Base-by-base conservation (phyloP, 1,284 basidiomycete genomes). In the Cryptococcus deneoformans region DNA sequence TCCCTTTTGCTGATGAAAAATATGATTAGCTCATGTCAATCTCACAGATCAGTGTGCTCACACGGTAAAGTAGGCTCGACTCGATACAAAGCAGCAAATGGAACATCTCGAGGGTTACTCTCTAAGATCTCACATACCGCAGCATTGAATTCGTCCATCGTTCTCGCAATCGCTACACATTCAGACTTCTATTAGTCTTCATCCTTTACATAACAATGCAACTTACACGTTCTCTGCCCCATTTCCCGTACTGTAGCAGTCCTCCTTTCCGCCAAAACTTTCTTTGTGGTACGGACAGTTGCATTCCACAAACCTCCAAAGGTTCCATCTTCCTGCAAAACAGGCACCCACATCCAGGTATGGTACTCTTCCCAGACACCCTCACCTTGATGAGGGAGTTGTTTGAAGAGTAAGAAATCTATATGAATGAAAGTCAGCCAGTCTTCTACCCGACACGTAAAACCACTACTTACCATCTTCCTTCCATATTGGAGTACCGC, bases 61-160 rank as follows among this genome's bases (percentile, higher is more conserved):
- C 5, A 12, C 10, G 20, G 52, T 9, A 46, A 45, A 36, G 54
- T 55, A 35, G 38, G 50, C n/a, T 68, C 64, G 35, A 75, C 70
- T 34, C 73, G 66, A 53, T 75, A 78, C 16, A 78, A 50, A 2
- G 72, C 61, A 3, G 73, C 75, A 46, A 77, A 77, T 0, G 75
- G 75, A 2, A 65, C 63, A 57, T 77, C 75, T 42, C 61, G 59
- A 5, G 71, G 52, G 46, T 69, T 69, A 11, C 56, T 48, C 5
- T 59, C 49, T 0, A 75, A 46, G n/a, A 69, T 73, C 10, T 75
- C 71, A 6, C 74, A 58, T n/a, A 75, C 66, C 2, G 68, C 71
- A 2, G 55, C 54, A 54, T 70, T 60, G 34, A 72, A 76, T 52
- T 78, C 75, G 6, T 59, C 45, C 54, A 71, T 63, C 1, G 71